Evolutionary conservation across 2,329 filamentous ascomycete species (phyloP), one percentile per base, ranked within the genome.

Genomic region (Septoria linicola): DNA sequence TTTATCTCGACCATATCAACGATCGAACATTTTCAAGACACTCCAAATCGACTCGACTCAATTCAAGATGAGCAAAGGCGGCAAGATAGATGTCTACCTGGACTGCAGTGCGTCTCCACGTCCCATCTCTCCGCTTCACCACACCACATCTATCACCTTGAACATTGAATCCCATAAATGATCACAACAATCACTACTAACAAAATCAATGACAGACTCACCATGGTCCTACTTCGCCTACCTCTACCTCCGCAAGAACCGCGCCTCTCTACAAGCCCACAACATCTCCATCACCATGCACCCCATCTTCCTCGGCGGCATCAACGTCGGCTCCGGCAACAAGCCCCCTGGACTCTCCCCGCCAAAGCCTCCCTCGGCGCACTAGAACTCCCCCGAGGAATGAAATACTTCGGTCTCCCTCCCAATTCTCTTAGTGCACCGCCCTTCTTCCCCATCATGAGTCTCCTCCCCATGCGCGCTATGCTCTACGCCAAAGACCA

Each of bases 291-390:
- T 61, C 23, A 52, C 52, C 43, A 80, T 87, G 60, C 77, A 86
- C 57, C 88, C 88, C 11, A 76, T 90, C 44, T 84, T 91, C 63
- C 75, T 92, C 17, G 71, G 71, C 16, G 71, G 72, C 6, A 72
- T 75, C 53, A 74, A 73, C 57, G 68, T 69, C 34, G 70, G 69
- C 21, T 70, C 70, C 58, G 67, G 72, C 42, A 92, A 93, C 68
- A 81, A 81, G 58, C 87, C 88, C 88, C 88, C 1, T 90, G 86
- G 85, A 75, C 75, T 0, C 73, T 88, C 23, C 80, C 83, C 1
- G 82, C 81, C 36, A 91, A 91, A 73, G 83, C 79, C 17, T 67
- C 63, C 1, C 84, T 89, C 63, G 73, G 78, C 41, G 61, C 61
- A 20, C 78, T 72, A 51, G 80, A 83, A 60, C 62, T 62, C 2